Base-by-base conservation (phyloP, 768 basidiomycete species). In the Tremella fuciformis region DNA sequence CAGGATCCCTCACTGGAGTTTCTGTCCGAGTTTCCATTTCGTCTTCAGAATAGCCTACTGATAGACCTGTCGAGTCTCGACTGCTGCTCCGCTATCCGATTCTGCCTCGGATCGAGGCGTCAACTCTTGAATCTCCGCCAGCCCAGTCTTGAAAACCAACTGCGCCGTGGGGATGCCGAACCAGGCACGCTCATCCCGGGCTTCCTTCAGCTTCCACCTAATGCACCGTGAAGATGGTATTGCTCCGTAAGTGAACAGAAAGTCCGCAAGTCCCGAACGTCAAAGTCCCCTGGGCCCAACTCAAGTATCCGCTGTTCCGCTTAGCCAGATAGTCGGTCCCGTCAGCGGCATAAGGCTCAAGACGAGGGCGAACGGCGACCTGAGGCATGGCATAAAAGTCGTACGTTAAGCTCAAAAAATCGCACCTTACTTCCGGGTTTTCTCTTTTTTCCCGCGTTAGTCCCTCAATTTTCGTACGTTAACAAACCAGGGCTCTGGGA, bases 231-330 rank as follows among this genome's bases (percentile, higher is more conserved):
- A 60, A 64, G 42, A 64, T 57, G 52, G 60, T 8, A 60, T 55
- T 1, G 59, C 58, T n/a, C 58, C 58, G 49, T 64, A 64, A 25
- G 63, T 55, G 55, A 64, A 64, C 19, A 64, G 8, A 51, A 64
- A 64, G 25, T 46, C 55, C 22, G 56, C 46, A 64, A 64, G 25
- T 46, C 55, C 22, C 50, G 49, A 8, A 41, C 55, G n/a, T 40
- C 51, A 39, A 57, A 64, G n/a, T 34, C 42, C 7, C 58, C 58
- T 2, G 63, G 59, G 15, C 37, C 37, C 44, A 64, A n/a, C 60
- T 37, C 40, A 54, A 55, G 41, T 60, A 64, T 18, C 63, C 63
- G 47, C 62, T 64, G 37, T 34, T 34, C n/a, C n/a, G n/a, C n/a
- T n/a, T n/a, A n/a, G n/a, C n/a, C n/a, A n/a, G n/a, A n/a, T n/a